Base-by-base conservation (phyloP, 192 early-diverging fungal species). In the Backusella liffmaniae region DNA sequence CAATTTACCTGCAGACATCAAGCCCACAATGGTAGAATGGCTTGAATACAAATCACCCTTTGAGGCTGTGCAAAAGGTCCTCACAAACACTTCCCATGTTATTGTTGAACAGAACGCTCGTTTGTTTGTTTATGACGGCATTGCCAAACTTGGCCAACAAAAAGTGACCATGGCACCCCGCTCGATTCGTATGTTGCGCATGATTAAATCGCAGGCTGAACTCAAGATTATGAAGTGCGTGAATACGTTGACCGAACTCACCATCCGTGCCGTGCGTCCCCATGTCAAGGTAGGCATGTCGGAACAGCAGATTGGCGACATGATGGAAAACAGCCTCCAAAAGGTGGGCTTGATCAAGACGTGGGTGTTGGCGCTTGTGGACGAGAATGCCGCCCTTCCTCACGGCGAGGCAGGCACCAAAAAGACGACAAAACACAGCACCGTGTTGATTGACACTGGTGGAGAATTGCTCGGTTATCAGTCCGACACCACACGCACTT, bases 171-270 rank as follows among this genome's bases (percentile, higher is more conserved):
- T 83, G 53, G 81, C 86, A 6, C 73, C 83, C 13, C 73, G 66
- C 4, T 74, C 71, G 1, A 76, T 88, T 29, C 75, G 51, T 21
- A 68, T 76, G 32, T 51, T 88, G 13, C 75, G 86, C 12, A 82
- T 80, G 79, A 65, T 80, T 66, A 88, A 88, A 74, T 80, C 85
- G 4, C 10, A 70, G 5, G 83, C 79, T 3, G 86, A 88, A 51
- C 56, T 88, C 15, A 85, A 86, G n/a, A 84, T 88, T 39, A 76
- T 88, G 56, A 65, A 80, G 10, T 88, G 86, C 46, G 86, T 83
- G 34, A 81, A 83, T 53, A 75, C 75, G 35, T 79, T 80, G 10
- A 83, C 84, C 0, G 83, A 84, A 6, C 76, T 80, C 21, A 83
- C 85, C n/a, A 81, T 88, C 12, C 81, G 81, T 5, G 79, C 77